A percentile compares a stretch with the other conserved stretches of the same genome.
Conservation (phyloP, 805 yeast species). For the Priceomyces melissophilus region DNA sequence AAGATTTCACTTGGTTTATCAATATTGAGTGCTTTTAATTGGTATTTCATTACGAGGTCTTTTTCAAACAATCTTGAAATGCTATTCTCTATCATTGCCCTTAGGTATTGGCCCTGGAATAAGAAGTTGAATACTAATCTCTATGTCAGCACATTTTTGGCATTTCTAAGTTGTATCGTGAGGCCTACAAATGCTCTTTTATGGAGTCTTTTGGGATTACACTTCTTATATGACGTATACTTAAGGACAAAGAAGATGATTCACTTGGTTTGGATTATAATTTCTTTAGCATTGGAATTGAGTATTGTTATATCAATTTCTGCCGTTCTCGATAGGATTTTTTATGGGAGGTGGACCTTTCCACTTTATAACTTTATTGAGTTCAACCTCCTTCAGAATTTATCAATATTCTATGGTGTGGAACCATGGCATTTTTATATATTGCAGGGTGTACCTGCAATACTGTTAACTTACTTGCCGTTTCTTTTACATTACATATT, state of each 20-base stretch:
- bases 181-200: conserved; percentile 82
- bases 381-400: conserved; percentile 71
- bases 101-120: conserved; percentile 72
- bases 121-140: conserved; percentile 11
- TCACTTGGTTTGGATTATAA: conserved; percentile 9
- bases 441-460: conserved; percentile 75
- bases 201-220: conserved; percentile 65
- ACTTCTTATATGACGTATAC: conserved; percentile 5
- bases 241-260: not conserved
- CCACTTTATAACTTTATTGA: conserved; percentile 70
- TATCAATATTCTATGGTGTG: conserved; percentile 80
- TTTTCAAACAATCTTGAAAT: conserved; percentile 84
- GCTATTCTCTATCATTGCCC: conserved; percentile 61
- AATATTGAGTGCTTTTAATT: conserved; percentile 70
- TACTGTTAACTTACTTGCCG: conserved; percentile 66
- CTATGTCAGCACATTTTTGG: conserved; percentile 39
- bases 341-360: conserved; percentile 53
- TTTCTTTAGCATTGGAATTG: conserved; percentile 18
- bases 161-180: conserved; percentile 61
- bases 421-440: conserved; percentile 85
- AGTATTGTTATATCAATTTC: conserved; percentile 34
- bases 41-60: conserved; percentile 76
- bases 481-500: conserved; percentile 35
- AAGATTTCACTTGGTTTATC: conserved; percentile 47
- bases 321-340: conserved; percentile 50